Base-by-base conservation (phyloP, 2,329 filamentous ascomycete species). In the Aphanoascus verrucosus region DNA sequence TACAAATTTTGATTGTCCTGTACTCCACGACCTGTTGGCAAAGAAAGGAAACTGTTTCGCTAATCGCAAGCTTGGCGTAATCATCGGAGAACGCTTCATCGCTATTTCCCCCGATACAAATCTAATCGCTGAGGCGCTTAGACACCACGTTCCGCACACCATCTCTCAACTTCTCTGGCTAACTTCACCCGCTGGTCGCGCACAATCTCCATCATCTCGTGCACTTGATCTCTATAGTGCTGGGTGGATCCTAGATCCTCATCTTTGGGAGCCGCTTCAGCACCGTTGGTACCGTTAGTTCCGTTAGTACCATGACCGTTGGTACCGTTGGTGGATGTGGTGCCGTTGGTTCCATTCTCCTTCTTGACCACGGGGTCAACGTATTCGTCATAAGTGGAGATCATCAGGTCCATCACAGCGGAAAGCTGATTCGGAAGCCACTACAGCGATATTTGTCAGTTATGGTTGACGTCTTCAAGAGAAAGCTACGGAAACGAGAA, bases 391-490 rank as follows among this genome's bases (percentile, higher is more conserved):
- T 74, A 73, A 31, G 73, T 68, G 1, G 65, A 62, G n/a, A 74
- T 60, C 72, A 74, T 74, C 55, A 74, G 60, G 35, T 74, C 72
- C 70, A 74, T 73, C n/a, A 75, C 72, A 1, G 71, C 72, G 2
- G 68, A 70, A 3, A 75, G 62, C 56, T 75, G 73, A 53, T 75
- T 75, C 0, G 73, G 73, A 40, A 75, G 64, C 73, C 73, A 75
- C 65, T 72, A 34, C 45, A 38, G 17, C 15, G 14, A 19, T 12
- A 15, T 23, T 40, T 19, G 20, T 38, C 14, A 53, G 51, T n/a
- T 41, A 19, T 23, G 19, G 5, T 2, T 41, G 19, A 15, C 15
- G 23, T 28, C 5, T 23, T 8, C 12, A 15, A 20, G 31, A 23
- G 5, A 37, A n/a, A 9, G 35, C 7, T 46, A 1, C 6, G 45